These are phyloP conservation scores for Iberis pinnata DNA, from an alignment of 345 rosid genomes.

Conservation along the genomic window DNA sequence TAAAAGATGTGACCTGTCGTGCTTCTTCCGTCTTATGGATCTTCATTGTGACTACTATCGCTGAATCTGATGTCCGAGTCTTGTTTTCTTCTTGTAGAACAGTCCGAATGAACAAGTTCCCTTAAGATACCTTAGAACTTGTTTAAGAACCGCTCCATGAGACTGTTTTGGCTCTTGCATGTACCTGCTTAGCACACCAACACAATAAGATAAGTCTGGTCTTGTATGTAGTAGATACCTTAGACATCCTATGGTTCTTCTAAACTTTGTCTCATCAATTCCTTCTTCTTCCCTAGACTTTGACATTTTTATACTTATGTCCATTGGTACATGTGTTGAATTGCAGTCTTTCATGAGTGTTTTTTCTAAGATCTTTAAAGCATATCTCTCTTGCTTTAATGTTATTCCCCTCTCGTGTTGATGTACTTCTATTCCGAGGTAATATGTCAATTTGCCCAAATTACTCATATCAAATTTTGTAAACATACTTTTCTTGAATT, in stretches of 20 bases:
- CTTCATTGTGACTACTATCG: too few relatives aligned
- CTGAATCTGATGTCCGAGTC: too few relatives aligned
- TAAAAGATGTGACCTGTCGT: too few relatives aligned
- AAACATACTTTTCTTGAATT: neutral
- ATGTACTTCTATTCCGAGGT: neutral
- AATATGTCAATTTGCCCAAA: neutral
- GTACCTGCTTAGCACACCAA: neutral
- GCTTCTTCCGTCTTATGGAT: too few relatives aligned
- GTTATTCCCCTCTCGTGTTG: neutral
- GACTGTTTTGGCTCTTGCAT: neutral
- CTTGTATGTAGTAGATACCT: too few relatives aligned
- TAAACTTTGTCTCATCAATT: neutral
- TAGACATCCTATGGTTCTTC: neutral
- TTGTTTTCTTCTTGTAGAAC: too few relatives aligned
- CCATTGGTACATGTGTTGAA: too few relatives aligned
- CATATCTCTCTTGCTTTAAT: neutral
- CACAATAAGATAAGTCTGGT: too few relatives aligned
- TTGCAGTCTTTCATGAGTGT: neutral
- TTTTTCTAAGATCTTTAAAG: neutral
- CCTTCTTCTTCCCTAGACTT: neutral
- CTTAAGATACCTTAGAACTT: neutral
- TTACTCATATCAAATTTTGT: neutral
- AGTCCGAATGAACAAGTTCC: neutral
- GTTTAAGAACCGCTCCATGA: neutral
- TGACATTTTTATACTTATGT: neutral